phyloP scores from a whole-genome alignment of 257 asterid genomes.

The Solanum tarapatanum region DNA sequence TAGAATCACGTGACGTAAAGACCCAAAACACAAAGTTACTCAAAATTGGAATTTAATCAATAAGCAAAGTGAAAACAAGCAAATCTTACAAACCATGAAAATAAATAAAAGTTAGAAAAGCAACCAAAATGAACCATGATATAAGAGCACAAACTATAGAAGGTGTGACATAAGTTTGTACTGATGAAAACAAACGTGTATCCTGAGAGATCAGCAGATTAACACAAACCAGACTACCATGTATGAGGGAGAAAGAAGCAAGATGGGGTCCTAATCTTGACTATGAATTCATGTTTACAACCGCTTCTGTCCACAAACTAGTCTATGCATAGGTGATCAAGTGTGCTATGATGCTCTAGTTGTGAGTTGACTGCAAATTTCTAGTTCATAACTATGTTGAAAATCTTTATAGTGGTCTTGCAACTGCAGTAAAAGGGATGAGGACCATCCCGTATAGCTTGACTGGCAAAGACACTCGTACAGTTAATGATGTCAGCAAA shows the following conservation, averaged over 20 bases:
- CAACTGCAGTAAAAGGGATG: not conserved
- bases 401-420: not conserved
- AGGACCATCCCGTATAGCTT: not conserved
- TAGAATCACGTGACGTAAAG: not conserved
- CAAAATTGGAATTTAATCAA: not conserved
- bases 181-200: not conserved
- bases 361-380: not conserved
- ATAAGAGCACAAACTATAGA: not conserved
- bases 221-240: not conserved
- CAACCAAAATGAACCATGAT: not conserved
- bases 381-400: not conserved
- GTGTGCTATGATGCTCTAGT: not conserved
- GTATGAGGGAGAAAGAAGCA: not conserved
- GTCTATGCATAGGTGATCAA: not conserved
- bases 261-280: not conserved
- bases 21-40: constrained; percentile 1
- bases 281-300: not conserved
- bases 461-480: not conserved
- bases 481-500: not conserved
- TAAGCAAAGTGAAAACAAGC: not conserved
- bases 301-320: not conserved
- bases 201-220: not conserved
- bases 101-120: not conserved
- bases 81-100: not conserved
- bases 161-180: not conserved